Evolutionary conservation across 371 early-diverging fungal genomes (phyloP), one percentile per base, ranked within the genome.

Genomic region (Rhizopus sp.): DNA sequence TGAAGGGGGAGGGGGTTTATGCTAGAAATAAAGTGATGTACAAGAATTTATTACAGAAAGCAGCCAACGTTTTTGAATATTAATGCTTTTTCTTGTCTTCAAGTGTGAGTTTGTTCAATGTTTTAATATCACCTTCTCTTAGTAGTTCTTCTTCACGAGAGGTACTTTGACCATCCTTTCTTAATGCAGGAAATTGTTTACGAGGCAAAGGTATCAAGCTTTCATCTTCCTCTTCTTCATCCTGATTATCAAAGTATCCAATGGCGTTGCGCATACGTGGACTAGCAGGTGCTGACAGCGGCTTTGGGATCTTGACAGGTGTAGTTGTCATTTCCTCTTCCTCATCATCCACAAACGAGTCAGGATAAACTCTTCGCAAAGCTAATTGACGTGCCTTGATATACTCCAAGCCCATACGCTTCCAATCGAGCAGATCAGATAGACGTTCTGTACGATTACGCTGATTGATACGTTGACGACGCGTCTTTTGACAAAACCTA

Each of bases 401-500:
- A 80, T 97, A 97, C 68, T 97, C 97, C 31, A 93, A 78, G 9
- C 98, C 97, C 94, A 97, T 93, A 42, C 94, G 88, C 75, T 96
- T 96, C 98, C 98, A 97, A 72, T 97, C 98, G 59, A 97, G 77
- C 32, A 97, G 78, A 75, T 97, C 97, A 3, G 91, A 88, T 29
- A 97, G 83, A 5, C 98, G 86, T 60, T 97, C 98, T 1, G 95
- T 95, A 64, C 98, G 91, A 80, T 97, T 97, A 61, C 98, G 90
- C 72, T 93, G 95, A 83, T 95, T 96, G 81, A 96, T 96, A 62
- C 98, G 91, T 71, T 97, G 96, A 59, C 98, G 93, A 16, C 96
- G 88, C 3, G 94, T 85, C 84, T 96, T 96, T 72, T 88, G 86
- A 74, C 93, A 91, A 70, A 96, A 97, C 30, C 90, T 73, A 61